Conservation (phyloP, 768 basidiomycete species). For the Tylopilus subfusipes region DNA sequence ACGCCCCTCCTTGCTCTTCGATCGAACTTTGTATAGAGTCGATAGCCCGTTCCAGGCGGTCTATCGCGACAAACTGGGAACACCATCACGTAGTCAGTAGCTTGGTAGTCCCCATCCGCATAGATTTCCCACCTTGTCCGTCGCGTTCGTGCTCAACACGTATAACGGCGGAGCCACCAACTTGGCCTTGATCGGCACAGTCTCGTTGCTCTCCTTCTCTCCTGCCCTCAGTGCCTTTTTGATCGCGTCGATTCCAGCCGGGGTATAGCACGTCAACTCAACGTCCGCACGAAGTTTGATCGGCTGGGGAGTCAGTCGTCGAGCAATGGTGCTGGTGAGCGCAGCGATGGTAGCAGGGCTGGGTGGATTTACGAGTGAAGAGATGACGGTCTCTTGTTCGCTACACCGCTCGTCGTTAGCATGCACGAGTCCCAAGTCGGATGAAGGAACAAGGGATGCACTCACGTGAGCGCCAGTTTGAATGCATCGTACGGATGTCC, state of each 20-base stretch:
- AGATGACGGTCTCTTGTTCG: conserved; percentile 79
- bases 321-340: conserved; percentile 81
- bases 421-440: neutral
- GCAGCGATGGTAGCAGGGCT: conserved; percentile 55
- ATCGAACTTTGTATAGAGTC: conserved; percentile 86
- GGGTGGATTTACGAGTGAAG: conserved; percentile 57
- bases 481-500: conserved; percentile 98
- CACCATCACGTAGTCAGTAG: neutral
- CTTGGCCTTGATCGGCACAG: conserved; percentile 95
- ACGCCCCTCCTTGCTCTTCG: conserved; percentile 76
- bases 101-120: neutral
- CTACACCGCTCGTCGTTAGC: conserved; percentile 31
- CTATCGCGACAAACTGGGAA: conserved; percentile 76
- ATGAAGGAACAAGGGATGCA: conserved; percentile 11
- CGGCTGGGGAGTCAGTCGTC: conserved; percentile 94
- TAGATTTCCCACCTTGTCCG: conserved; percentile 70
- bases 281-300: conserved; percentile 99
- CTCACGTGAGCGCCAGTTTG: conserved; percentile 92
- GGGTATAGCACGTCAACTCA: conserved; percentile 94
- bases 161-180: conserved; percentile 96
- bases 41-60: conserved; percentile 89
- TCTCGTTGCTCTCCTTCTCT: conserved; percentile 81
- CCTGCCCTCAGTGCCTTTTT: conserved; percentile 87
- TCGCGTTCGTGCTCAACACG: conserved; percentile 92
- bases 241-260: conserved; percentile 95